Evolutionary conservation across 208 protist genomes (phyloP).

Genomic region (Trypanosoma mega): DNA sequence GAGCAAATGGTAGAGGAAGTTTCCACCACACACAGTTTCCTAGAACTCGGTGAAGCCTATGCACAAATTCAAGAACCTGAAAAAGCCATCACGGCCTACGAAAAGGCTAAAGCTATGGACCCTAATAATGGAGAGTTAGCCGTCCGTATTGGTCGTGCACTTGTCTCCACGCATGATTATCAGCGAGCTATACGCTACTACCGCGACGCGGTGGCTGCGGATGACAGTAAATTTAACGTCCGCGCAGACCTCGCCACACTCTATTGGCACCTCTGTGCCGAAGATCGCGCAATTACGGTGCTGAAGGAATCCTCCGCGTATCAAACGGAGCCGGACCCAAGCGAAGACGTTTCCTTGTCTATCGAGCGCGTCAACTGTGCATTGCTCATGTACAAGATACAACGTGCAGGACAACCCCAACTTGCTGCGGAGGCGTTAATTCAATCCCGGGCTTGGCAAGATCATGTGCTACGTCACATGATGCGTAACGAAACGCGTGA

Average conservation of each 20-base stretch:
- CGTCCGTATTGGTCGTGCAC: constrained; percentile 90
- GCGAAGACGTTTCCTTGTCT: constrained; percentile 36
- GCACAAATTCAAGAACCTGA: constrained; percentile 87
- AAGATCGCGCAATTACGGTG: constrained; percentile 52
- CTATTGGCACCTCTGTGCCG: constrained; percentile 81
- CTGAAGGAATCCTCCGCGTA: constrained; percentile 58
- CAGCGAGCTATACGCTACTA: constrained; percentile 92
- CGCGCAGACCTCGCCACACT: constrained; percentile 91
- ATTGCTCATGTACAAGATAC: constrained; percentile 89
- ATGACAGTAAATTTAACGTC: constrained; percentile 67
- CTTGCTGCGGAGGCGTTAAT: constrained; percentile 58
- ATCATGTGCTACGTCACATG: constrained; percentile 67
- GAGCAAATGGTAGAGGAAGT: constrained; percentile 87
- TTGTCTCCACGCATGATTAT: constrained; percentile 95
- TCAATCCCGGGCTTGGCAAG: constrained; percentile 68
- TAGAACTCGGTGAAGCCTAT: constrained; percentile 89
- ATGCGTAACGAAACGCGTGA: constrained; percentile 81
- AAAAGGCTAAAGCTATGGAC: constrained; percentile 82
- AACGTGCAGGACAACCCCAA: constrained; percentile 27
- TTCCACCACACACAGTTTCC: constrained; percentile 69
- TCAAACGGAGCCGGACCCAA: constrained; percentile 27
- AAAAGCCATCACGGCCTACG: constrained; percentile 88
- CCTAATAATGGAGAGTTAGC: constrained; percentile 81
- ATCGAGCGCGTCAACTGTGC: constrained; percentile 84
- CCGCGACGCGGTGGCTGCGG: constrained; percentile 66